Evolutionary conservation across 73 alveolate species (phyloP).

Genomic region (Symbiodinium pilosum): DNA sequence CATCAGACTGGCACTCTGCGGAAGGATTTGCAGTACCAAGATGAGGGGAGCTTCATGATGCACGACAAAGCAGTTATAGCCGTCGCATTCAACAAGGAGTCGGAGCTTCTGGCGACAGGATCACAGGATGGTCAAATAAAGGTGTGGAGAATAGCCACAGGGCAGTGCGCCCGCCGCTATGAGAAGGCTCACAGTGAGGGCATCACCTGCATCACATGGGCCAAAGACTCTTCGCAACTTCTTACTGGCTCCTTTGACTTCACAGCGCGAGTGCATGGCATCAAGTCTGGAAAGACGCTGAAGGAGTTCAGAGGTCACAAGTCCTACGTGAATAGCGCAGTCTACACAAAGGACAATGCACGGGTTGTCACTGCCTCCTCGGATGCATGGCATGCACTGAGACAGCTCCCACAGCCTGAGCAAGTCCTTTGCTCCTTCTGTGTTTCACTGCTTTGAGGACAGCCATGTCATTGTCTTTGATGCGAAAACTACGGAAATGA

Average conservation of each 20-base stretch:
- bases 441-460: constrained; percentile 13
- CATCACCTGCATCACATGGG: constrained; percentile 78
- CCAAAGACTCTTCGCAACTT: constrained; percentile 95
- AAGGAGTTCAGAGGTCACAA: constrained; percentile 95
- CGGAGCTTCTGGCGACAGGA: constrained; percentile 96
- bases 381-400: neutral
- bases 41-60: constrained; percentile 95
- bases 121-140: constrained; percentile 95
- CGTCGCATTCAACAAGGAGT: constrained; percentile 95
- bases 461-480: constrained; percentile 62
- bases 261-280: constrained; percentile 95
- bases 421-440: neutral
- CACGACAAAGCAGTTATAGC: constrained; percentile 95
- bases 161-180: constrained; percentile 94
- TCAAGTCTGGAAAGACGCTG: constrained; percentile 95
- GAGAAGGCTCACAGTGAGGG: constrained; percentile 95
- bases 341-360: constrained; percentile 30
- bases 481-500: constrained; percentile 54
- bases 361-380: constrained; percentile 41
- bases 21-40: constrained; percentile 94
- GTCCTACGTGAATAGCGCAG: constrained; percentile 86
- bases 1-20: constrained; percentile 90
- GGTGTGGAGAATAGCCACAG: constrained; percentile 96
- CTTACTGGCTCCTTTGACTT: constrained; percentile 95
- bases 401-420: no score